Evolutionary conservation across 2,329 filamentous ascomycete species (phyloP), one percentile per base, ranked within the genome.

Genomic region (Tolypocladium sp.): DNA sequence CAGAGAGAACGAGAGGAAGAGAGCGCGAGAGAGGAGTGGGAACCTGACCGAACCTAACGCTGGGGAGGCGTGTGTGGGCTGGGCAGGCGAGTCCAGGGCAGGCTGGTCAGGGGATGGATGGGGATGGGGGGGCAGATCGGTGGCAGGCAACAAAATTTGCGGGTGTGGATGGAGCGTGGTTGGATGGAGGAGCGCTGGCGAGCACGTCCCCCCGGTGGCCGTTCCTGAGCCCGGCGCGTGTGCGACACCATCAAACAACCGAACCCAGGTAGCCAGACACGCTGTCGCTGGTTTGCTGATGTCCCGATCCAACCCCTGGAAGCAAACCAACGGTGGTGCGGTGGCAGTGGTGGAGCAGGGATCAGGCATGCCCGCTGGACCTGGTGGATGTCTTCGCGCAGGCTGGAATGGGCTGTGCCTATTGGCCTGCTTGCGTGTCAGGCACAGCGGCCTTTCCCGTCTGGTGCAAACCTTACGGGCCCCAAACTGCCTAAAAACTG

Each of bases 361-460:
- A 37, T 53, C 49, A 37, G 49, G 17, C 49, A 37, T 52, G 49
- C 15, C 49, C 27, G 25, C 27, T 51, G 46, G 8, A 10, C 27
- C 46, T 15, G 20, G 5, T 22, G 20, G 46, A 62, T 62, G 40
- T 52, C 55, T 51, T 57, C 52, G 40, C 13, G n/a, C 49, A 55
- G 37, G 52, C 56, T 58, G 61, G 61, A 61, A 61, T 61, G 59
- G 51, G 40, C 41, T 40, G 38, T 42, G 57, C 57, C 55, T 42
- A 61, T 61, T 62, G 61, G 61, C 30, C 51, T 15, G 15, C 20
- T 8, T 6, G 20, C 30, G 49, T 35, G 49, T 53, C 49, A 53
- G 30, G 30, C 27, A 53, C 30, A 20, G 22, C 49, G 20, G 30
- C 30, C 27, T 33, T 33, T 33, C 4, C 27, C 30, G 49, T 13